These are phyloP conservation scores for Fraxinus ornus DNA, from an alignment of 305 asterid genomes.

Conservation along the genomic window DNA sequence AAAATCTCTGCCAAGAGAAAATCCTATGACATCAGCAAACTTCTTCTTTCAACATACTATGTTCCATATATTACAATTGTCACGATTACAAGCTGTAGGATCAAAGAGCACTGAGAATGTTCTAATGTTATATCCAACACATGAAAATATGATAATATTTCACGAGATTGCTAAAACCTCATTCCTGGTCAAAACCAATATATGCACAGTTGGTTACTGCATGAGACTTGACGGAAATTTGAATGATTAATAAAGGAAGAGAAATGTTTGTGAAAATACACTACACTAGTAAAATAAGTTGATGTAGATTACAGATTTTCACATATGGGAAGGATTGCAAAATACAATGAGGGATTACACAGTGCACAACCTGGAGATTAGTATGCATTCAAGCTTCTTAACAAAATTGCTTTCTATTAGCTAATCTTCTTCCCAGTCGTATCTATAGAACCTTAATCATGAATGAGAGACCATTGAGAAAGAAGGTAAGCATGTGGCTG, in stretches of 20 bases:
- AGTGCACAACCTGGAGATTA: background rate
- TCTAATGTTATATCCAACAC: background rate
- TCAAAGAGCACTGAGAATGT: background rate
- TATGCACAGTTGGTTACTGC: background rate
- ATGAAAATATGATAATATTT: background rate
- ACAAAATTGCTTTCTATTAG: background rate
- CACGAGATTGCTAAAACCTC: background rate
- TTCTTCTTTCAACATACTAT: background rate
- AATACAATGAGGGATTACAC: background rate
- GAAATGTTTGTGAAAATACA: background rate
- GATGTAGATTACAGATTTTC: background rate
- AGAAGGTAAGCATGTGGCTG: background rate
- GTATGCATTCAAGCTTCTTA: background rate
- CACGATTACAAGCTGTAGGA: background rate
- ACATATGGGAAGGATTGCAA: background rate
- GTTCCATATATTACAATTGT: background rate
- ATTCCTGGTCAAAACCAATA: background rate
- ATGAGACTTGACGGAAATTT: background rate
- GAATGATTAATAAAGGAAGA: background rate
- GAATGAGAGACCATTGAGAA: background rate
- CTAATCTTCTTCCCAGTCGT: background rate
- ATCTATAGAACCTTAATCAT: background rate
- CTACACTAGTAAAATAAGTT: background rate
- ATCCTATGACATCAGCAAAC: background rate
- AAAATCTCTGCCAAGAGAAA: slow-evolving; percentile 33